phyloP scores from a whole-genome alignment of 805 yeast species.

The Ogataea trehaloabstinens region DNA sequence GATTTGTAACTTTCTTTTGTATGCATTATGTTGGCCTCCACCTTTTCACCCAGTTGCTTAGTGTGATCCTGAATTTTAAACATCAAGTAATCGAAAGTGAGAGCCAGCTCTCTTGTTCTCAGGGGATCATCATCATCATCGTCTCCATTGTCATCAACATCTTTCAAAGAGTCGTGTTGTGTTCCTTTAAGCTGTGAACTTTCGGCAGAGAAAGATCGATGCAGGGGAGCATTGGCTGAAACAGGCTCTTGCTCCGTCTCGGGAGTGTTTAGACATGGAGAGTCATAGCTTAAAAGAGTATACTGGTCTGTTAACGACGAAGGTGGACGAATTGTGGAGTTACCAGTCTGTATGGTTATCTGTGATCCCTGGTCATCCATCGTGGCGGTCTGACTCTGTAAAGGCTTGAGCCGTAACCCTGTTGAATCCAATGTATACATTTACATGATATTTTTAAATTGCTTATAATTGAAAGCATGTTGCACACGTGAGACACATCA shows the following conservation, averaged over 20 bases:
- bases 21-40: slow-evolving; percentile 25
- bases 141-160: slow-evolving; percentile 4
- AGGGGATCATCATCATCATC: slow-evolving; percentile 55
- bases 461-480: too few relatives aligned
- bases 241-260: background rate
- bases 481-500: too few relatives aligned
- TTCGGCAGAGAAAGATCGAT: background rate
- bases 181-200: background rate
- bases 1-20: slow-evolving; percentile 23
- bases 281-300: slow-evolving; percentile 10
- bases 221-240: background rate
- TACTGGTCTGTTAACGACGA: slow-evolving; percentile 13
- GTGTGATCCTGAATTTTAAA: slow-evolving; percentile 60
- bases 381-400: background rate
- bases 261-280: background rate
- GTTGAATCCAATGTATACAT: background rate
- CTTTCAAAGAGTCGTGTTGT: background rate
- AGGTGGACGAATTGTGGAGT: slow-evolving; percentile 18
- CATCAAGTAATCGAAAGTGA: slow-evolving; percentile 63
- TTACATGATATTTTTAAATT: too few relatives aligned
- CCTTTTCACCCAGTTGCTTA: slow-evolving; percentile 33
- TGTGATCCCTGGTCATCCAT: slow-evolving; percentile 23
- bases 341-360: slow-evolving; percentile 17
- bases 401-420: background rate
- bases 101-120: slow-evolving; percentile 55